Percentiles rank a stretch among this genome's conserved stretches.
phyloP scores from a whole-genome alignment of 495 filamentous ascomycete genomes.

The Gamarada debralockiae region DNA sequence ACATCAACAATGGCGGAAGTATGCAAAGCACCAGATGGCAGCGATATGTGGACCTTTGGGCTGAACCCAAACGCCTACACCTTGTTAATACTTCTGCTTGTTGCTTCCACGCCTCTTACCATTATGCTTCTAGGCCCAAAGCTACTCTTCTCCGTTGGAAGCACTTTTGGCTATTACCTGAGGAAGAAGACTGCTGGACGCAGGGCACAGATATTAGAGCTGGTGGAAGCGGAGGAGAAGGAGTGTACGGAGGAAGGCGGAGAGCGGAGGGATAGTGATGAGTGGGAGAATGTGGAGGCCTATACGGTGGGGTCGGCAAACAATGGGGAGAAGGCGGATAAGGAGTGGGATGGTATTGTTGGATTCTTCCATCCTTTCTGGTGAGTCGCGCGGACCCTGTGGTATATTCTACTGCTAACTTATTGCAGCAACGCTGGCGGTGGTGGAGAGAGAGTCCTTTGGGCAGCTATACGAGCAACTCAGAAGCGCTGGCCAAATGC shows the following conservation, averaged over 20 bases:
- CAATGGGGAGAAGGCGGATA: constrained; percentile 47
- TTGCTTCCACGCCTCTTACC: constrained; percentile 9
- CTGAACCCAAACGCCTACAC: not conserved
- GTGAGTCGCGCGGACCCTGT: constrained; percentile 37
- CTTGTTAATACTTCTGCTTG: not conserved
- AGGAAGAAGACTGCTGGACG: constrained; percentile 61
- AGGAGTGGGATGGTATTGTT: constrained; percentile 76
- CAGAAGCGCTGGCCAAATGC: constrained; percentile 86
- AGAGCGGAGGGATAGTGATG: constrained; percentile 54
- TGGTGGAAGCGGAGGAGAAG: constrained; percentile 50
- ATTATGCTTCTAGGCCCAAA: constrained; percentile 15
- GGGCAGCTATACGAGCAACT: constrained; percentile 90
- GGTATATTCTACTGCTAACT: not conserved
- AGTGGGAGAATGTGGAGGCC: constrained; percentile 72
- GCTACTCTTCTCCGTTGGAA: constrained; percentile 15
- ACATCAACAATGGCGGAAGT: constrained; percentile 17
- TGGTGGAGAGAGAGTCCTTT: constrained; percentile 92
- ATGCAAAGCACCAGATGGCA: constrained; percentile 22
- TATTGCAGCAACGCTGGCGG: constrained; percentile 81
- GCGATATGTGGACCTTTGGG: constrained; percentile 11
- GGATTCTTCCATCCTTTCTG: constrained; percentile 98
- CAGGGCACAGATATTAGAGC: constrained; percentile 53
- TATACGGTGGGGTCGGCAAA: constrained; percentile 44
- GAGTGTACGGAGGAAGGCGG: constrained; percentile 32
- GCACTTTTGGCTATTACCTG: constrained; percentile 38